phyloP scores from a whole-genome alignment of 768 basidiomycete species.

The Royoungia palumana region DNA sequence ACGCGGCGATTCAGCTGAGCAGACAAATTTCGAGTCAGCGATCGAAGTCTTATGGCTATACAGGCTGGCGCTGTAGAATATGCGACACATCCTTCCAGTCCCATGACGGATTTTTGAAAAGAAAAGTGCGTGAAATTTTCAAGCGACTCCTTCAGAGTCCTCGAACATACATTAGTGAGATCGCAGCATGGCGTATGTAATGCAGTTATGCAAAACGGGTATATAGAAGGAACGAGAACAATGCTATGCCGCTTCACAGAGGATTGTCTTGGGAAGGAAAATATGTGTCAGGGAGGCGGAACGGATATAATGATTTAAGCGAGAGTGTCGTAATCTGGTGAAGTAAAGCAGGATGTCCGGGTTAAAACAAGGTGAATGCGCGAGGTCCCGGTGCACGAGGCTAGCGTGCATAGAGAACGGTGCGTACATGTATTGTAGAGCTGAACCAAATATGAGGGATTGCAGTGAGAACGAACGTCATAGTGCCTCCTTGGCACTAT shows the following conservation, averaged over 20 bases:
- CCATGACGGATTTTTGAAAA: too few species aligned
- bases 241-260: constrained; percentile 16
- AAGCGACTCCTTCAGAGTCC: constrained; percentile 9
- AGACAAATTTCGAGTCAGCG: too few species aligned
- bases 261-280: constrained; percentile 16
- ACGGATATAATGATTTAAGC: constrained; percentile 13
- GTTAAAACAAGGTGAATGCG: constrained; percentile 5
- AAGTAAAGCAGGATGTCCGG: constrained; percentile 13
- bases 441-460: constrained; percentile 16
- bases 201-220: constrained; percentile 30
- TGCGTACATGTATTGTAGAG: constrained; percentile 21
- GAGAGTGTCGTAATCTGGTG: constrained; percentile 3
- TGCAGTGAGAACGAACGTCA: constrained; percentile 17
- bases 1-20: too few species aligned
- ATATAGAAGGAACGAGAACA: constrained; percentile 18
- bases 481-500: constrained; percentile 42
- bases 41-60: too few species aligned
- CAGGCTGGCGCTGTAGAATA: too few species aligned
- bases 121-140: constrained; percentile 11
- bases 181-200: constrained; percentile 26
- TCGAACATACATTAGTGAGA: constrained; percentile 32
- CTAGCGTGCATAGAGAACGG: constrained; percentile 16
- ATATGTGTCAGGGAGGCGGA: constrained; percentile 12
- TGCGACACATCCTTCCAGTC: too few species aligned
- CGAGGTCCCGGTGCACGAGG: constrained; percentile 9